Base-by-base conservation (phyloP, 2,329 filamentous ascomycete genomes). In the Simplicillium sp. region DNA sequence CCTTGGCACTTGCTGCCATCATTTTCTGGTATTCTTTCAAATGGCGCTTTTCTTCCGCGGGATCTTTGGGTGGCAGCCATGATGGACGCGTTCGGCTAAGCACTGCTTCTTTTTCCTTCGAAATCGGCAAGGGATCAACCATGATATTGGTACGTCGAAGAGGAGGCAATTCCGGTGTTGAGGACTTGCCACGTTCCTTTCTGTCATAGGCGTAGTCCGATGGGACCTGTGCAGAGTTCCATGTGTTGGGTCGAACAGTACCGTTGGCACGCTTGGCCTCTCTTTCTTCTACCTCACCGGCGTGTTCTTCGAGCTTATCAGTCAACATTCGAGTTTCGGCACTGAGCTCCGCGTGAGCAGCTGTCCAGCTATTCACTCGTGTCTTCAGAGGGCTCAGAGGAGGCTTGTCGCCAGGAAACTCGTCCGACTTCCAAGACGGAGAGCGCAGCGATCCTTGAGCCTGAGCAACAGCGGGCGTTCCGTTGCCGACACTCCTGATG, bases 1-100 rank as follows among this genome's bases (percentile, higher is more conserved):
- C 72, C 52, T 77, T 75, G 39, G 67, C 59, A 49, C 77, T 80
- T 35, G 66, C 67, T 0, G 70, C 71, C 82, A 90, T 86, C 83
- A 92, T 89, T 58, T 74, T 80, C 61, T 89, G 82, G 56, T 89
- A 92, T 57, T 92, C 80, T 54, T 77, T 88, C 49, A 98, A 58
- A 60, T 98, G 92, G 50, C 82, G 82, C 57, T 78, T 85, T 65
- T 98, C 92, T 60, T 98, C 92, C 40, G 84, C 84, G 2, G 87
- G 89, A 49, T 92, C 81, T 62, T 92, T 92, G 1, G 86, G 86
- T 1, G 87, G 86, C 3, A 92, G 67, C 87, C 87, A 92, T 1
- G 84, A 88, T 1, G 86, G 86, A 31, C 86, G 73, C 2, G 86
- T 92, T 14, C 87, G 73, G 17, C 84, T 87, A 16, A 92, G 68